Evolutionary conservation across 805 yeast genomes (phyloP).

Genomic region (Cyberlindnera mississippiensis): DNA sequence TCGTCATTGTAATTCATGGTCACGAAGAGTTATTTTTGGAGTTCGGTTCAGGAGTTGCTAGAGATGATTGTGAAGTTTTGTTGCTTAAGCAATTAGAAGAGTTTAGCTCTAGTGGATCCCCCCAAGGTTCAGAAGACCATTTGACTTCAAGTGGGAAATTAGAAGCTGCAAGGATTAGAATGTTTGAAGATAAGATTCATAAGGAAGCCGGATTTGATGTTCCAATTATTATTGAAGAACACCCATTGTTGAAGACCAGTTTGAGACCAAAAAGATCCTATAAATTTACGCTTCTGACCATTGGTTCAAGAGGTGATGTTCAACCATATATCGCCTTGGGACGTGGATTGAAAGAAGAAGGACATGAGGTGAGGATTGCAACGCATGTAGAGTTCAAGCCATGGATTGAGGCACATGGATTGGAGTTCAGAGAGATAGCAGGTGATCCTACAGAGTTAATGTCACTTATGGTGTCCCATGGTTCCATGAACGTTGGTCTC

Average conservation of each 20-base stretch:
- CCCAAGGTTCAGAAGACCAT: conserved; percentile 10
- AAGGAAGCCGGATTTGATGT: conserved; percentile 58
- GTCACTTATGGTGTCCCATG: conserved; percentile 90
- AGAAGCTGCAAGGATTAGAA: conserved; percentile 56
- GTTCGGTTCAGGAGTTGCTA: conserved; percentile 55
- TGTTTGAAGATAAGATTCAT: conserved; percentile 64
- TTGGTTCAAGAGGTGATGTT: conserved; percentile 95
- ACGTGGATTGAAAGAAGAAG: conserved; percentile 70
- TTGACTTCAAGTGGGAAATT: conserved; percentile 27
- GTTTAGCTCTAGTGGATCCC: conserved; percentile 9
- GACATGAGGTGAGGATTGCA: conserved; percentile 80
- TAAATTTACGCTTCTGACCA: conserved; percentile 70
- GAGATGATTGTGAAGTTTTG: conserved; percentile 70
- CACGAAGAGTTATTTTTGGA: conserved; percentile 77
- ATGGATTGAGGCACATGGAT: conserved; percentile 67
- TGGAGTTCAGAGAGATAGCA: conserved; percentile 71
- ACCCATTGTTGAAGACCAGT: conserved; percentile 48
- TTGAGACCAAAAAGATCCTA: conserved; percentile 51
- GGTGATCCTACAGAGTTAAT: conserved; percentile 92
- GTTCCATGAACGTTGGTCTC: conserved; percentile 78
- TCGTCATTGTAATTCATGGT: conserved; percentile 66
- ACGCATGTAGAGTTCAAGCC: conserved; percentile 78
- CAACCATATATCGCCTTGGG: conserved; percentile 95
- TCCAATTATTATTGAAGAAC: conserved; percentile 66
- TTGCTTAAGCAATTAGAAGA: conserved; percentile 48